phyloP scores from a whole-genome alignment of 108 stramenopile genomes.

The Skeletonema menzelii region DNA sequence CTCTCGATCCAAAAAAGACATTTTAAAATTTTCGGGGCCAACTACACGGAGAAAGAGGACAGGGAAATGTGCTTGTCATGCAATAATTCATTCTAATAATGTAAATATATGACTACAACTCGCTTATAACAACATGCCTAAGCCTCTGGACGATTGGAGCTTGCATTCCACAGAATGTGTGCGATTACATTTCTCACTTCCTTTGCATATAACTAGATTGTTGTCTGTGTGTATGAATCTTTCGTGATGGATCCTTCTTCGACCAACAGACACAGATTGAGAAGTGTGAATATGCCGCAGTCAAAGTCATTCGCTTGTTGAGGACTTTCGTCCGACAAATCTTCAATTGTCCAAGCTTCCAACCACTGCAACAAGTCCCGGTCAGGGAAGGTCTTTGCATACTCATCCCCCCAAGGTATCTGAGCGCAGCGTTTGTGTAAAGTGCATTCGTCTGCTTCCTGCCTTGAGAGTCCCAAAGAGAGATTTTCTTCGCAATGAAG shows the following conservation, averaged over 20 bases:
- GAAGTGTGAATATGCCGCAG: neutral
- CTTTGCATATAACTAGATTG: neutral
- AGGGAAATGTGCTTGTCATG: too few relatives aligned
- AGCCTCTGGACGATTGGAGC: neutral
- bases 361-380: neutral
- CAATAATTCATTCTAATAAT: too few relatives aligned
- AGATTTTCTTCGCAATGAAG: neutral
- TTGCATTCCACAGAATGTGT: neutral
- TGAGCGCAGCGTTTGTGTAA: neutral
- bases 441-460: neutral
- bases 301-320: slow-evolving; percentile 1
- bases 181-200: neutral
- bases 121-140: neutral
- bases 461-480: neutral
- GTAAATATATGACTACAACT: too few relatives aligned
- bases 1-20: too few relatives aligned
- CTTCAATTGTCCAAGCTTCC: neutral
- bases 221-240: neutral
- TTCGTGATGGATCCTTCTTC: neutral
- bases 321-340: neutral
- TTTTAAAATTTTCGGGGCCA: too few relatives aligned
- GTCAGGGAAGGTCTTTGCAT: neutral
- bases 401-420: neutral
- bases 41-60: too few relatives aligned
- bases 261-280: neutral